These are phyloP conservation scores for Dittrichia graveolens DNA, from an alignment of 129 eudicot species.

Conservation along the genomic window DNA sequence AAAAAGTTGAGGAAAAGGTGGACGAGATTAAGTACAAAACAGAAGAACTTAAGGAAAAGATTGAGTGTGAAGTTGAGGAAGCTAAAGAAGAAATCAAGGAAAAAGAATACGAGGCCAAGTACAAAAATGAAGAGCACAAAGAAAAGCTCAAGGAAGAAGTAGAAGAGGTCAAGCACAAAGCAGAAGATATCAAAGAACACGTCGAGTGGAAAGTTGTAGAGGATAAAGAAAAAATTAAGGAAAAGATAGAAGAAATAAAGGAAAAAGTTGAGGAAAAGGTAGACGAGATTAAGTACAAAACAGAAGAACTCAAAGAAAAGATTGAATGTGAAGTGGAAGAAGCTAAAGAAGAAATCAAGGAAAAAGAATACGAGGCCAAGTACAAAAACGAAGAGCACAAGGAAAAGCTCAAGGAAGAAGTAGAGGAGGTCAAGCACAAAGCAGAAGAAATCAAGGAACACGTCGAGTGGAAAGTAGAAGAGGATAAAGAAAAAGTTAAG, in stretches of 20 bases:
- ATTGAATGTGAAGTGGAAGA: conserved; percentile 33
- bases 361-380: conserved; percentile 29
- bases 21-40: conserved; percentile 19
- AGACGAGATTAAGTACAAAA: conserved; percentile 9
- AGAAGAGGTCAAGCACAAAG: conserved; percentile 20
- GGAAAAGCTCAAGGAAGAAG: conserved; percentile 28
- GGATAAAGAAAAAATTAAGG: conserved; percentile 32
- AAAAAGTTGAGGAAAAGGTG: conserved; percentile 19
- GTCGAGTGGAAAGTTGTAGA: conserved; percentile 25
- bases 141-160: conserved; percentile 13
- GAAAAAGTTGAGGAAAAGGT: conserved; percentile 29
- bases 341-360: conserved; percentile 27
- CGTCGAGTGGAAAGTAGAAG: conserved; percentile 28
- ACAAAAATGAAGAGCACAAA: conserved; percentile 14
- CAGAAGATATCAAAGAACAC: conserved; percentile 27
- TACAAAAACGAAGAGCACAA: conserved; percentile 31
- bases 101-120: not conserved
- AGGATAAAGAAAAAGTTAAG: conserved; percentile 24
- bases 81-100: not conserved
- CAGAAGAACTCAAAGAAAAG: conserved; percentile 30
- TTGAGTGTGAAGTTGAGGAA: conserved; percentile 21
- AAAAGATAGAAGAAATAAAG: conserved; percentile 21
- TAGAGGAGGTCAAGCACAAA: conserved; percentile 32
- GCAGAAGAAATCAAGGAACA: conserved; percentile 22
- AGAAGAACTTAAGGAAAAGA: conserved; percentile 36